Evolutionary conservation across 2,329 filamentous ascomycete species (phyloP), one percentile per base, ranked within the genome.

Genomic region (Aspergillus sp.): DNA sequence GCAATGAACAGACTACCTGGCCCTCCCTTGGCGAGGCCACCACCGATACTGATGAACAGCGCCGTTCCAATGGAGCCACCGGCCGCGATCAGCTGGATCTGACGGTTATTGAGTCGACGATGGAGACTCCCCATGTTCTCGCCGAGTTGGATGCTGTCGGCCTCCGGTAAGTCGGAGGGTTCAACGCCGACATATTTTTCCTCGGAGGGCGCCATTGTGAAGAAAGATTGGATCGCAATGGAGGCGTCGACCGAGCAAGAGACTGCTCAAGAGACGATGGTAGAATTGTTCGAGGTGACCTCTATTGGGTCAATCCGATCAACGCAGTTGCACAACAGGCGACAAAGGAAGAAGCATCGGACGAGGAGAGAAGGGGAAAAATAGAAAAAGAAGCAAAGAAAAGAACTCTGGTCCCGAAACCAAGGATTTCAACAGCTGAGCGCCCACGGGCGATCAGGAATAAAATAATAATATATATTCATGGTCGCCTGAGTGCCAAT

Each of bases 41-140:
- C 58, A n/a, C 72, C 72, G 47, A 74, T 74, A 58, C 64, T 67
- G 38, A 74, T 69, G 53, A 73, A 72, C 9, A 75, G 62, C 5
- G 67, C 70, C 0, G 66, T 71, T 40, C 72, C 70, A 23, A 75
- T 72, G 1, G 69, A 69, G 13, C 72, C 72, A 21, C 73, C 73
- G 38, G 74, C 74, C 14, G 71, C 73, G 45, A 75, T 68, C 11
- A 68, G 42, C 14, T 60, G 58, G 43, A 60, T 60, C 20, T 58
- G 56, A 17, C 58, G 58, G 16, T 60, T 60, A 9, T 52, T 44
- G 14, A 60, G 53, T 13, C 50, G 47, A 7, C 57, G 55, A 3
- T 59, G 55, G 4, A 59, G 44, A n/a, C n/a, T 36, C 1, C 49
- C 49, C 43, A 41, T 42, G 19, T 6, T 52, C 16, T 47, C 16